Evolutionary conservation across 106 monocot species (phyloP).

Genomic region (Gastrodia elata): DNA sequence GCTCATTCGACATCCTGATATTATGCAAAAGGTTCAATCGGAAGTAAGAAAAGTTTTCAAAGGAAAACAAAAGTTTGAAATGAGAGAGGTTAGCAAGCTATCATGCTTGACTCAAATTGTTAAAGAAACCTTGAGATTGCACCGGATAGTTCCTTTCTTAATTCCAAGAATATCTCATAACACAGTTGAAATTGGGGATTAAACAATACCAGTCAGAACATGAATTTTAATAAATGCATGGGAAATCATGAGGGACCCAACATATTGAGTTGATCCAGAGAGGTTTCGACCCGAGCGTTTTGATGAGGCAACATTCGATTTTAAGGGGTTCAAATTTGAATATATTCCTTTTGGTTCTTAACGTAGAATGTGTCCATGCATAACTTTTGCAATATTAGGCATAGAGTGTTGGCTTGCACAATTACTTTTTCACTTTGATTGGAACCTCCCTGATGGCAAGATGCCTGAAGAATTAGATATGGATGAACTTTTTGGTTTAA

Average conservation of each 20-base stretch:
- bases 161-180: too few relatives aligned
- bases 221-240: conserved; percentile 7
- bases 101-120: too few relatives aligned
- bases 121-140: too few relatives aligned
- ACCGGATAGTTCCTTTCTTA: too few relatives aligned
- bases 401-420: background rate
- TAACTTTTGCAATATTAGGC: background rate
- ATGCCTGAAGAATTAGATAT: background rate
- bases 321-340: background rate
- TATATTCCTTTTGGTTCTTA: conserved; percentile 10
- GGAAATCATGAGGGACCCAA: conserved; percentile 7
- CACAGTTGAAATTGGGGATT: too few relatives aligned
- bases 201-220: background rate
- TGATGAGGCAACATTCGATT: background rate
- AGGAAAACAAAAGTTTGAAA: too few relatives aligned
- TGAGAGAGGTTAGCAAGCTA: too few relatives aligned
- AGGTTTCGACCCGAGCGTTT: conserved; percentile 11
- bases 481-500: background rate
- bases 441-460: background rate
- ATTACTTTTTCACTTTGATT: conserved; percentile 5
- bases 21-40: too few relatives aligned
- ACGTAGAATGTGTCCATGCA: conserved; percentile 5
- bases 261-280: conserved; percentile 1
- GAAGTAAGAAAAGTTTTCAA: too few relatives aligned
- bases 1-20: too few relatives aligned